Evolutionary conservation across 2,329 filamentous ascomycete genomes (phyloP).

Genomic region (Grosmannia penicillata): DNA sequence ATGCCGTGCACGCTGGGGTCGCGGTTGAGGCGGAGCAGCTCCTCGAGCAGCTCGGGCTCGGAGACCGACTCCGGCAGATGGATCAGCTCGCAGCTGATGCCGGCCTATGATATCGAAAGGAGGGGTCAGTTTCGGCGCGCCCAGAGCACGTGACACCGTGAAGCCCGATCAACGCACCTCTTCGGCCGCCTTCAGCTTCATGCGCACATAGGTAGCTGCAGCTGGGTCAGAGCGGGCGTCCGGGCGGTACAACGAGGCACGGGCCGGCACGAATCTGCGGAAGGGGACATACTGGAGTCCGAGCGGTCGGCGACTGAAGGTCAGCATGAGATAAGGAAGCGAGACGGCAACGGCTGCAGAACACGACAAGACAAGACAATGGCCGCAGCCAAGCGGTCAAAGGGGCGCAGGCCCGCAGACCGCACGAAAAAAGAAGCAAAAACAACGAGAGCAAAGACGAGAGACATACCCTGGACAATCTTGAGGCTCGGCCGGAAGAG

Average conservation of each 20-base stretch:
- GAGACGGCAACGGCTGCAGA: slow-evolving; percentile 4
- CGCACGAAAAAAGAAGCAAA: background rate
- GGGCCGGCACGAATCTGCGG: no score
- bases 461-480: slow-evolving; percentile 76
- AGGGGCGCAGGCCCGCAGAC: no score
- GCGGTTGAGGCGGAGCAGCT: slow-evolving; percentile 72
- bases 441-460: background rate
- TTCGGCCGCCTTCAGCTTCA: slow-evolving; percentile 95
- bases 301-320: slow-evolving; percentile 71
- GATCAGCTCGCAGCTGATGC: slow-evolving; percentile 75
- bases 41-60: slow-evolving; percentile 73
- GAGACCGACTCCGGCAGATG: slow-evolving; percentile 70
- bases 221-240: slow-evolving; percentile 1
- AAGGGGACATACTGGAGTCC: slow-evolving; percentile 59
- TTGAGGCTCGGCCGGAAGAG: slow-evolving; percentile 80
- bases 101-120: no score
- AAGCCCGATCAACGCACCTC: no score
- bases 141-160: no score
- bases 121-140: no score
- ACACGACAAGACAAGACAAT: slow-evolving; percentile 2
- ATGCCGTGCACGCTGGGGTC: slow-evolving; percentile 79
- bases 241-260: no score
- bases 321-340: no score
- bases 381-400: no score
- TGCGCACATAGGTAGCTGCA: slow-evolving; percentile 90